Evolutionary conservation across 345 rosid species (phyloP), one percentile per base, ranked within the genome.

Genomic region (Populus tremula): DNA sequence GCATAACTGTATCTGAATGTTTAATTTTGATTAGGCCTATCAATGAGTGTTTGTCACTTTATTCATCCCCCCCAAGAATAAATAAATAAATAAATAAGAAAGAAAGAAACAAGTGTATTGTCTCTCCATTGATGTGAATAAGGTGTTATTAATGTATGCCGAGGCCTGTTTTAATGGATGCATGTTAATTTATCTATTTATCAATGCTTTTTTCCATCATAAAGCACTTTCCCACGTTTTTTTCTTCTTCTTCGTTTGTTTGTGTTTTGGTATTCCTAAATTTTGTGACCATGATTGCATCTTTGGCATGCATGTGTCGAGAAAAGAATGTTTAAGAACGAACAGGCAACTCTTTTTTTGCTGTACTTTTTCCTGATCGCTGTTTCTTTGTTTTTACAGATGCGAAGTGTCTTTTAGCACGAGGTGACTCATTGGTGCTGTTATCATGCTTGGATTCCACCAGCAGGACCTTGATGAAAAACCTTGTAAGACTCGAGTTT

Each of bases 401-500:
- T 53, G 20, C 23, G 9, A 47, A 71, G 36, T 63, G 47, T 63
- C 70, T 77, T 45, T 27, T 31, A 35, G 50, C 27, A n/a, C 63
- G 25, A 56, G 17, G 8, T 38, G 29, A 65, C 59, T 29, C 29
- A 13, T 36, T 12, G 14, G 69, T 61, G 50, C 39, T 75, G 49
- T 33, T 27, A 78, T 54, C 62, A 49, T 78, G 71, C 11, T 5
- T 71, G 67, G 49, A 62, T 41, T 68, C 8, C 47, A 45, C 70
- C 21, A 63, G 36, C 43, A 69, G 54, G 64, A n/a, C 41, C 16
- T 54, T 3, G 18, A 18, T 70, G 39, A 41, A 69, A 21, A 62
- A 63, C 63, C 36, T 65, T 78, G 64, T 49, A 71, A 72, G 80
- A 33, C 45, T 16, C 49, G 12, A 36, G 12, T 12, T 61, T 63